Base-by-base conservation (phyloP, 169 alveolate genomes). In the Cyclospora cayetanensis region DNA sequence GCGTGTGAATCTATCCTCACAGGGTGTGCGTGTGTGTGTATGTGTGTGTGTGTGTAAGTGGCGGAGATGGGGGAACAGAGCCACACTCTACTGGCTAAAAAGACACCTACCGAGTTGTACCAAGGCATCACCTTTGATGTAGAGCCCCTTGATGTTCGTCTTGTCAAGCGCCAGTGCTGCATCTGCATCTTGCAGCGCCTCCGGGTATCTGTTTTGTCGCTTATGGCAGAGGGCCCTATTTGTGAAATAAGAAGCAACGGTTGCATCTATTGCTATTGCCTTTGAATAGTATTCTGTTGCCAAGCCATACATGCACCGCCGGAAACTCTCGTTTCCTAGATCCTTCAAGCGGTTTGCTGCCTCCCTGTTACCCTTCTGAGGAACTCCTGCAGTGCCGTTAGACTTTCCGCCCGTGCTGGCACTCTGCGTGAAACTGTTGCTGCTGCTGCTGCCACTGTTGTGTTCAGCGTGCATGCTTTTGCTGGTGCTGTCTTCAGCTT, bases 181-280 rank as follows among this genome's bases (percentile, higher is more conserved):
- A 20, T 96, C 83, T 22, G 96, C 96, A 66, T 96, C 98, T 42
- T 93, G 76, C 42, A 94, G 95, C 4, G 95, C 98, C 94, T 95
- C 89, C 65, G 87, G 90, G 96, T 97, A 96, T 66, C 94, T 76
- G 35, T 90, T 89, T 91, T 95, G 96, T 72, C 94, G 94, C 83
- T 96, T 96, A 93, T 95, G 96, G 65, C 98, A 96, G 27, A 96
- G 94, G 3, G 98, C 98, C 50, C 98, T 74, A 90, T 96, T 96
- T 12, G 98, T 96, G 90, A 88, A 95, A 93, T 95, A 96, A n/a
- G 94, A 95, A 90, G 94, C 96, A 84, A 95, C 95, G 0, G 95
- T 94, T 42, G 96, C 94, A 74, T 95, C 95, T 50, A 77, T 76
- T 43, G 90, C 93, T 20, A 96, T 95, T 27, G 98, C 98, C 68